Base-by-base conservation (phyloP, 495 filamentous ascomycete genomes). In the Penicillium soppii region DNA sequence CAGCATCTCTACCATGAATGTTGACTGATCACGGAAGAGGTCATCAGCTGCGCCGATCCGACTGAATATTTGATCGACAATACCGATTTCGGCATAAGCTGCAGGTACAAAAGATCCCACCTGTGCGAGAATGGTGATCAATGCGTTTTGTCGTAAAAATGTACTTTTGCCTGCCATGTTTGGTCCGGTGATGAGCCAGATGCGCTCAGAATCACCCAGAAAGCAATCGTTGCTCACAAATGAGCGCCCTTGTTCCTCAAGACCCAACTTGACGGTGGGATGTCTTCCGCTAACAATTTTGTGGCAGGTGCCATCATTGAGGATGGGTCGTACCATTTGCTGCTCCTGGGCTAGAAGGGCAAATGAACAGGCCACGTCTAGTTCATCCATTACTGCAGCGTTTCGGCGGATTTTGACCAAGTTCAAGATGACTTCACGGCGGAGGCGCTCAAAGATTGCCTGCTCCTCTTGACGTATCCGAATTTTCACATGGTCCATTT, bases 111-210 rank as follows among this genome's bases (percentile, higher is more conserved):
- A 97, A 29, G 84, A 91, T 1, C 94, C 94, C 0, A 89, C 84
- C 66, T 98, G 94, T 0, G 95, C 92, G 7, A 98, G 80, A 48
- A 98, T 89, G 5, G 87, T 88, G 58, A 97, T 95, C 47, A 98
- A 74, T 1, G 94, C 94, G 69, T 95, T 97, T 50, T 97, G 94
- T 2, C 95, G 85, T 3, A 98, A 75, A 62, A 95, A 98, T 0
- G 94, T 98, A 63, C 85, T 90, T 70, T 98, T 98, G 23, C 94
- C 94, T 5, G 86, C 95, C 94, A 98, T 98, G 73, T 98, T 98
- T n/a, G 95, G 94, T 0, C 94, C 94, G 1, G 92, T 97, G 54
- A 98, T 88, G 21, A 98, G 80, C 87, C 89, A 92, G 35, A 91
- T 78, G 3, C 81, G 75, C 56, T 92, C 87, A 32, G 73, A 59